Base-by-base conservation (phyloP, 768 basidiomycete species). In the Tricholoma matsutake region DNA sequence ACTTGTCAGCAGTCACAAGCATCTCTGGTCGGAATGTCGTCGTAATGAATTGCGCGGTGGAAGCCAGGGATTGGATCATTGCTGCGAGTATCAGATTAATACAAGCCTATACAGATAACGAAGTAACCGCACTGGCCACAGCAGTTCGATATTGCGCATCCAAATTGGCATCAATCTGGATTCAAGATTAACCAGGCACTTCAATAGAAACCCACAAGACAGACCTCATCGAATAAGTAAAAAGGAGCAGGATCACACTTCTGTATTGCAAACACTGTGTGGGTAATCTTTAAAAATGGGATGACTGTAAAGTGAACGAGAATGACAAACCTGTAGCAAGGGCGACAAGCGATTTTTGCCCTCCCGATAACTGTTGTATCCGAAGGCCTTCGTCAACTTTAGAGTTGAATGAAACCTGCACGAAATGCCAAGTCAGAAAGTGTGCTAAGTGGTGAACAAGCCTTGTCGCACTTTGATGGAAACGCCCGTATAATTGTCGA, bases 171-270 rank as follows among this genome's bases (percentile, higher is more conserved):
- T 99, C 97, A 69, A 99, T 98, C 89, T 91, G 60, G 8, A 54
- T 16, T 39, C 16, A 49, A 9, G 28, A 8, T 28, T 11, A 16
- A 41, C 49, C 45, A 28, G 34, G 53, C 58, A 59, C 35, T 35
- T 29, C 16, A 16, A 52, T 54, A 20, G 55, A 54, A 13, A 55
- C 18, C 16, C 20, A 13, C 54, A 29, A 20, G 32, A 63, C 65
- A 22, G 62, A 88, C 89, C 80, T 98, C 97, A 71, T 99, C 97
- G 68, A 99, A 98, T n/a, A 99, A 81, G 74, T 98, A 98, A 79
- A 99, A 99, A 1, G 97, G 97, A 0, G 97, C 96, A 1, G 97
- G 97, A 69, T 99, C 97, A 71, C 96, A 98, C 75, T 97, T 98
- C 75, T 99, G 97, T 65, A 98, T 98, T 14, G 96, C 94, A 69